Evolutionary conservation across 2,329 filamentous ascomycete species (phyloP).

Genomic region (Aspergillus ustus): DNA sequence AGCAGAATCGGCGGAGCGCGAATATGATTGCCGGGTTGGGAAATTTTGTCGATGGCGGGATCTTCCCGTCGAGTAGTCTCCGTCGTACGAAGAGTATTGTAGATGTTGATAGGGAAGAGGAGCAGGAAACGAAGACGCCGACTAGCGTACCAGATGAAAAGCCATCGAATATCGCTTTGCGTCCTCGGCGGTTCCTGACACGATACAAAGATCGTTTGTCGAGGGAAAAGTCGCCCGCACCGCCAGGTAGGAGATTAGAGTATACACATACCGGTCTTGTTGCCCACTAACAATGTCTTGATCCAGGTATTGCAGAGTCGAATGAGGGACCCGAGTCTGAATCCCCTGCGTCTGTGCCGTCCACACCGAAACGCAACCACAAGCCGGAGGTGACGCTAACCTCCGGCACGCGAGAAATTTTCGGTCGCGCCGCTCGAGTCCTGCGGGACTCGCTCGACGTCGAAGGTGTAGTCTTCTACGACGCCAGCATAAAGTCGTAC

Average conservation of each 20-base stretch:
- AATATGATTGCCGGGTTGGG: conserved; percentile 19
- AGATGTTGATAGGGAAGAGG: conserved; percentile 6
- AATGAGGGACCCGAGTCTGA: neutral
- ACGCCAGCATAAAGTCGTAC: conserved; percentile 25
- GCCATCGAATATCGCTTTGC: neutral
- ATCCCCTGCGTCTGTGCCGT: neutral
- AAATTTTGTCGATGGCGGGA: conserved; percentile 16
- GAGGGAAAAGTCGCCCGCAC: neutral
- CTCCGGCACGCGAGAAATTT: conserved; percentile 34
- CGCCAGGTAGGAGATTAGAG: neutral
- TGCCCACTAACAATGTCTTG: neutral
- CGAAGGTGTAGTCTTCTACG: conserved; percentile 44
- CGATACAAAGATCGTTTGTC: neutral
- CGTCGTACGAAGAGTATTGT: conserved; percentile 10
- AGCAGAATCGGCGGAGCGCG: conserved; percentile 16
- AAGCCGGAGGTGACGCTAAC: neutral
- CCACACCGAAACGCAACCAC: neutral
- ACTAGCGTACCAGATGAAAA: conserved; percentile 13
- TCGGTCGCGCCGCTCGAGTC: conserved; percentile 52
- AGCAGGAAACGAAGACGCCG: neutral
- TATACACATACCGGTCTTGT: neutral
- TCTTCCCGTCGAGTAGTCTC: conserved; percentile 8
- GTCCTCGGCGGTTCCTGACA: neutral
- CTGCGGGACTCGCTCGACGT: conserved; percentile 49
- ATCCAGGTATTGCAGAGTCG: neutral